These are phyloP conservation scores for Penicillium robsamsonii DNA, from an alignment of 495 filamentous ascomycete species.

Conservation along the genomic window DNA sequence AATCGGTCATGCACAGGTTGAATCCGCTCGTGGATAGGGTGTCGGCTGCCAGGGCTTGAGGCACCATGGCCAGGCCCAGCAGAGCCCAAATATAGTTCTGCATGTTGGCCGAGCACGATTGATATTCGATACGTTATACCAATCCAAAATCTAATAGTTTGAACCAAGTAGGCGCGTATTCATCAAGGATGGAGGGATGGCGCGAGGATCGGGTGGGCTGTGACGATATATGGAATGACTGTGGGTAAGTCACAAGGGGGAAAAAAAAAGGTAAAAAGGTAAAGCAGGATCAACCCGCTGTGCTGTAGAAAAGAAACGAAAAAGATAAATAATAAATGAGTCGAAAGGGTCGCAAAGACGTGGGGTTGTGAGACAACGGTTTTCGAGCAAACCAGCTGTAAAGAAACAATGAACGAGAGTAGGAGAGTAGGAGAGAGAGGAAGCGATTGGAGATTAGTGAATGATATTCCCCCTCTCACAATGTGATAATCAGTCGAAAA, in stretches of 20 bases:
- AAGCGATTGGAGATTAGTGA: conserved; percentile 10
- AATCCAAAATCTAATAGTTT: not conserved
- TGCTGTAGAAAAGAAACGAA: conserved; percentile 9
- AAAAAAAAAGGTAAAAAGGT: not conserved
- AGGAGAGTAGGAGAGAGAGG: conserved; percentile 4
- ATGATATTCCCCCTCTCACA: conserved; percentile 7
- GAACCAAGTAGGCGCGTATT: conserved; percentile 1
- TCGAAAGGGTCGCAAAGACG: conserved; percentile 3
- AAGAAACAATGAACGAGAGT: not conserved
- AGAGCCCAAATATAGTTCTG: conserved; percentile 29
- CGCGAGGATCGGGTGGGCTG: conserved; percentile 4
- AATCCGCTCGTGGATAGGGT: conserved; percentile 79
- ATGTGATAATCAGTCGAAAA: conserved; percentile 1
- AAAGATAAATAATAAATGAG: conserved; percentile 1
- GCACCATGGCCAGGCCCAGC: conserved; percentile 37
- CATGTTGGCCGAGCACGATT: conserved; percentile 25
- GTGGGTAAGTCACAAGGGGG: not conserved
- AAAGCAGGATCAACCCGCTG: conserved; percentile 35
- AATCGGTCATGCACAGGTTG: conserved; percentile 64
- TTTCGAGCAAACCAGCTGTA: conserved; percentile 6
- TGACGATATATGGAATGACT: conserved; percentile 7
- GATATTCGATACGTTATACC: not conserved
- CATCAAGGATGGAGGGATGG: conserved; percentile 7
- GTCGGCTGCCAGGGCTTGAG: conserved; percentile 57
- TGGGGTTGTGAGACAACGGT: conserved; percentile 5